Evolutionary conservation across 805 yeast genomes (phyloP).

Genomic region (Candida piceae): DNA sequence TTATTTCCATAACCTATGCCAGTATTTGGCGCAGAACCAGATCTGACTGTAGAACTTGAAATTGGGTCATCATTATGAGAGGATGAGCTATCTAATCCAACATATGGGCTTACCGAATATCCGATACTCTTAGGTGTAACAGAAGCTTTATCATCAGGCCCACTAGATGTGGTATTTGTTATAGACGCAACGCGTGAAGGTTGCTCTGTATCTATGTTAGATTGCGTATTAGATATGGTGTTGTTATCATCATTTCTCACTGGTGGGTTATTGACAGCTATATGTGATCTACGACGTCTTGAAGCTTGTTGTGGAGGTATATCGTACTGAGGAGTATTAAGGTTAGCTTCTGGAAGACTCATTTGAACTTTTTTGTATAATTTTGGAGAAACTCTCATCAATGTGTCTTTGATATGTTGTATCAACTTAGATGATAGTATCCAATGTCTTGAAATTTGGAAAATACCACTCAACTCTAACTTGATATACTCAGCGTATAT

Average conservation of each 20-base stretch:
- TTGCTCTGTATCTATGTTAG: no score
- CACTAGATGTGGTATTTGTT: neutral
- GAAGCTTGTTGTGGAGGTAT: constrained; percentile 2
- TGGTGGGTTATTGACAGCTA: neutral
- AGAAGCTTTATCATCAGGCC: no score
- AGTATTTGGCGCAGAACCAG: neutral
- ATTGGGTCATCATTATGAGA: neutral
- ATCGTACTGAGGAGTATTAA: neutral
- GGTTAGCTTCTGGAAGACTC: constrained; percentile 25
- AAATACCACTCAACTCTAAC: constrained; percentile 43
- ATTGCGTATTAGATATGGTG: no score
- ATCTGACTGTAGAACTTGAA: neutral
- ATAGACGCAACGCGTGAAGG: neutral
- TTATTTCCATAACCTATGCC: neutral
- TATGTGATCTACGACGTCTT: neutral
- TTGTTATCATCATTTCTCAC: no score
- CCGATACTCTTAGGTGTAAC: no score
- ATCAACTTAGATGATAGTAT: constrained; percentile 42
- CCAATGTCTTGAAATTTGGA: constrained; percentile 49
- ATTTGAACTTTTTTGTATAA: constrained; percentile 34
- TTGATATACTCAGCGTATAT: constrained; percentile 45
- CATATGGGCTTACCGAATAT: no score
- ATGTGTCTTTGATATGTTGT: constrained; percentile 41
- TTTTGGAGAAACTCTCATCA: constrained; percentile 38
- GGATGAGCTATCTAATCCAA: neutral